Evolutionary conservation across 805 yeast species (phyloP).

Genomic region (Pichia kluyveri): DNA sequence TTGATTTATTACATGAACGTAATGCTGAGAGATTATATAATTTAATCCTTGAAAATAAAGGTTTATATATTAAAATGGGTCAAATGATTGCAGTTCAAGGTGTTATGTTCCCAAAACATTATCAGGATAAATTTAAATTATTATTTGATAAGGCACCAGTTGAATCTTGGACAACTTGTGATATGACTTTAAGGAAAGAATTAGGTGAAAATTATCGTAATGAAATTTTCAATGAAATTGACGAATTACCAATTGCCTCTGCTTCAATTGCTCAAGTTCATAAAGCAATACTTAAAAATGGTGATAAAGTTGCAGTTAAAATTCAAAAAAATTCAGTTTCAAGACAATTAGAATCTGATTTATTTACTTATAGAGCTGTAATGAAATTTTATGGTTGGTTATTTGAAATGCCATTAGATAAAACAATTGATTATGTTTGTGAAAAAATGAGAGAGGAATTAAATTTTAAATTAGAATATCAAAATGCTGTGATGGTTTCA

Average conservation of each 20-base stretch:
- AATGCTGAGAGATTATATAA: conserved; percentile 43
- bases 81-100: conserved; percentile 77
- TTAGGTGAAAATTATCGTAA: conserved; percentile 35
- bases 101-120: conserved; percentile 54
- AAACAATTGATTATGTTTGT: conserved; percentile 48
- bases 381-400: conserved; percentile 45
- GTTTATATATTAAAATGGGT: conserved; percentile 67
- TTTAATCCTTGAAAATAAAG: conserved; percentile 39
- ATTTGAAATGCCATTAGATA: conserved; percentile 56
- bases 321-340: conserved; percentile 57
- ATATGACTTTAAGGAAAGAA: conserved; percentile 30
- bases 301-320: conserved; percentile 53
- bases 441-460: conserved; percentile 51
- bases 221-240: conserved; percentile 34
- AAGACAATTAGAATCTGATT: conserved; percentile 53
- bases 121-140: conserved; percentile 44
- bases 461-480: conserved; percentile 48
- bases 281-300: conserved; percentile 36
- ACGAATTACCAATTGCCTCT: conserved; percentile 57
- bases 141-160: conserved; percentile 64
- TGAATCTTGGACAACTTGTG: conserved; percentile 41
- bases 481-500: conserved; percentile 38
- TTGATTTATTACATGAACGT: conserved; percentile 50
- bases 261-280: conserved; percentile 74
- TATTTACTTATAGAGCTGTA: conserved; percentile 45